Evolutionary conservation across 1,284 basidiomycete genomes (phyloP), one percentile per base, ranked within the genome.

Genomic region (Leccinum fuscescens): DNA sequence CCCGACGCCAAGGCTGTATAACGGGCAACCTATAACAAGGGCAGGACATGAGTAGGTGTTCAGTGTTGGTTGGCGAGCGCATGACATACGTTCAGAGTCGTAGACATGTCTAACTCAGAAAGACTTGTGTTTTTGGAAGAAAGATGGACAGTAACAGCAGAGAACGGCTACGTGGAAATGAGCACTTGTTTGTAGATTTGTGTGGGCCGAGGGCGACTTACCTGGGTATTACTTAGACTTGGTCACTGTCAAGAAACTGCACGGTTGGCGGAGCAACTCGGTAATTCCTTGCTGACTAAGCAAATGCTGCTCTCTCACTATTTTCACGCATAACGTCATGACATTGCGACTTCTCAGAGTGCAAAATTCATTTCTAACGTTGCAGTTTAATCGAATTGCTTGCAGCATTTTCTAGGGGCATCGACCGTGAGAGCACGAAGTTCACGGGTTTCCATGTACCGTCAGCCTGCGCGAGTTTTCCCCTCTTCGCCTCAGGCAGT

Each of bases 1-100:
- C 96, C 96, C 59, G 86, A 83, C 65, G 91, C 79, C 67, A 99
- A 87, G 57, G 96, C 95, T 42, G 94, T 90, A 79, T 98, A 99
- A 71, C 96, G 93, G 72, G 92, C 92, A 75, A 98, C 96, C 96
- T 99, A 64, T 14, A 55, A 9, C 42, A 59, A 56, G 29, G 11
- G 50, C 51, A 55, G 51, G 46, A 46, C 12, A n/a, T 64, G 37
- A 66, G 69, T 77, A 62, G 5, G 49, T 29, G 33, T 29, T 35
- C 54, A 37, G 55, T 15, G 37, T 49, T 35, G 54, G 48, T 22
- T 57, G 39, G 17, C 33, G 39, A 35, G 48, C 24, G 12, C 15
- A 33, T 6, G 35, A 69, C 78, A 57, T 62, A 88, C 86, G 71
- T 87, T 88, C 69, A 88, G 76, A 65, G 86, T 88, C 69, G 84